phyloP scores from a whole-genome alignment of 805 yeast genomes.

The Saturnispora dispora region DNA sequence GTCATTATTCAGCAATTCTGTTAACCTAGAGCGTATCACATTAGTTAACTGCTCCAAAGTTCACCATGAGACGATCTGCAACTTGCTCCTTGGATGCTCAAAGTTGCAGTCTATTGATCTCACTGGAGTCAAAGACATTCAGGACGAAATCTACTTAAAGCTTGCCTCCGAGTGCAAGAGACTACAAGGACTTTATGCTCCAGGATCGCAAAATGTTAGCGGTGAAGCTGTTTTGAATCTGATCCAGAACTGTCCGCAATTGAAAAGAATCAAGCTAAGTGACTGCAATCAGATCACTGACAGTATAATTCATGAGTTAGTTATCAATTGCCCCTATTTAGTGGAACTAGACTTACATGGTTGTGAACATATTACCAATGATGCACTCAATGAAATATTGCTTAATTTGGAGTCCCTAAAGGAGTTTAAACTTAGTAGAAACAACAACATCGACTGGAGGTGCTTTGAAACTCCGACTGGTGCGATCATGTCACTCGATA shows the following conservation, averaged over 20 bases:
- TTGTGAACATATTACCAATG: constrained; percentile 65
- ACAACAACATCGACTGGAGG: constrained; percentile 57
- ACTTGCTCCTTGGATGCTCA: constrained; percentile 54
- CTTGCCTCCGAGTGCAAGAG: constrained; percentile 65
- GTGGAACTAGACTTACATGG: constrained; percentile 87
- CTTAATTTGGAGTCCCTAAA: constrained; percentile 60
- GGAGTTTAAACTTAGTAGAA: constrained; percentile 75
- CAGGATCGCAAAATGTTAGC: constrained; percentile 67
- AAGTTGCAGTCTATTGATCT: constrained; percentile 79
- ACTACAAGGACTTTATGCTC: constrained; percentile 84
- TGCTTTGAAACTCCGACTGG: constrained; percentile 38
- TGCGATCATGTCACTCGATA: constrained; percentile 37
- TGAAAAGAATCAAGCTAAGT: constrained; percentile 76
- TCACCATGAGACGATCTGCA: constrained; percentile 50
- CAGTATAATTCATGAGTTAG: constrained; percentile 48
- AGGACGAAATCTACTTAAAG: constrained; percentile 61
- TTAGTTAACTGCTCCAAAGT: constrained; percentile 69
- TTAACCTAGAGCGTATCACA: constrained; percentile 75
- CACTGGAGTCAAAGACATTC: constrained; percentile 61
- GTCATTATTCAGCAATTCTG: constrained; percentile 53
- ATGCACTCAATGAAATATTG: constrained; percentile 49
- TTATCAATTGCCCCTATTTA: constrained; percentile 63
- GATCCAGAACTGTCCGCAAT: constrained; percentile 54
- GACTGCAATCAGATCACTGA: constrained; percentile 62
- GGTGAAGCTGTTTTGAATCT: constrained; percentile 54